Conservation (phyloP, 352 stramenopile genomes). For the Plasmopara viticola region DNA sequence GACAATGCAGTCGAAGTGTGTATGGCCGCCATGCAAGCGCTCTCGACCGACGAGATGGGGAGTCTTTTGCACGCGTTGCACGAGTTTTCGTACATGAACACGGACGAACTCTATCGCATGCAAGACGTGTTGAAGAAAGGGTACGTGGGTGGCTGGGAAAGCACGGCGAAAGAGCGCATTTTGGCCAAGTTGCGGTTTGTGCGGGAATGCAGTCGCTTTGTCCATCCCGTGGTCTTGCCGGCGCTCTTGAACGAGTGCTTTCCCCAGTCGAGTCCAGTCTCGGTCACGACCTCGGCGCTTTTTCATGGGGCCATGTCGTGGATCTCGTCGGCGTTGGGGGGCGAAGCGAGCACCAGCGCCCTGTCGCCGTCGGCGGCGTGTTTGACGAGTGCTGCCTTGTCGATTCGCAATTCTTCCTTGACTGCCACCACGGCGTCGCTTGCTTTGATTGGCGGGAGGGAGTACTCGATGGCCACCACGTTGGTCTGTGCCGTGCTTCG, state of each 20-base stretch:
- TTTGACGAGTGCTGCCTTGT: slow-evolving; percentile 35
- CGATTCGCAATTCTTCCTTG: slow-evolving; percentile 46
- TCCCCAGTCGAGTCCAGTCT: slow-evolving; percentile 36
- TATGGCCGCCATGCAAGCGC: slow-evolving; percentile 64
- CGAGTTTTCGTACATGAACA: slow-evolving; percentile 72
- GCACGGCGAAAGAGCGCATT: slow-evolving; percentile 57
- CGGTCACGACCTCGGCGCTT: slow-evolving; percentile 44
- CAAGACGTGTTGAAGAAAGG: slow-evolving; percentile 75
- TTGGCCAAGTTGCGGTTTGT: slow-evolving; percentile 67
- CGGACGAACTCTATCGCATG: slow-evolving; percentile 58
- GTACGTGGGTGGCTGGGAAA: slow-evolving; percentile 76
- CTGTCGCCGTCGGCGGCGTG: slow-evolving; percentile 31
- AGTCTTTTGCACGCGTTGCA: slow-evolving; percentile 47
- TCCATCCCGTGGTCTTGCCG: slow-evolving; percentile 58
- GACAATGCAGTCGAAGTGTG: slow-evolving; percentile 61
- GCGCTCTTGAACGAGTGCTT: slow-evolving; percentile 60
- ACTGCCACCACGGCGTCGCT: slow-evolving; percentile 42
- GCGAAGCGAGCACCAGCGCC: slow-evolving; percentile 25
- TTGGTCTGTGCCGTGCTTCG: slow-evolving; percentile 48
- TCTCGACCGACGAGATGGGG: slow-evolving; percentile 63
- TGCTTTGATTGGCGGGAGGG: slow-evolving; percentile 32
- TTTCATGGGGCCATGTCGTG: slow-evolving; percentile 56
- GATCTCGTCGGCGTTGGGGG: slow-evolving; percentile 48
- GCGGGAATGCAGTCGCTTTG: slow-evolving; percentile 60
- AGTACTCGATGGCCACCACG: slow-evolving; percentile 50